Conservation (phyloP, 2,329 filamentous ascomycete species). For the Colletotrichum trifolii region DNA sequence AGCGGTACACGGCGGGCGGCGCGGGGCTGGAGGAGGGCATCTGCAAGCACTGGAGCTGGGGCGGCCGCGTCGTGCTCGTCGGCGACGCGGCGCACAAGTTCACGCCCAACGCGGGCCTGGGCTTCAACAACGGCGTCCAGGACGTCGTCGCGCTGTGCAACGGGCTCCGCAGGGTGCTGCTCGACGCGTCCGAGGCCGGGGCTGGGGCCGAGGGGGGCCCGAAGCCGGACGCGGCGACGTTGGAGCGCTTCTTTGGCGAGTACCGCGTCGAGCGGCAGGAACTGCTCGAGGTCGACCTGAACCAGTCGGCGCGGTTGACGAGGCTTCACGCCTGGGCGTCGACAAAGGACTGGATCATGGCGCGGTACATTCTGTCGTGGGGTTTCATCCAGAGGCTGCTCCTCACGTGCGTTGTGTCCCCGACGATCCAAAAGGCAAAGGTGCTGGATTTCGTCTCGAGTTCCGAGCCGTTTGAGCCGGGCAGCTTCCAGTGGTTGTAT, state of each 20-base stretch:
- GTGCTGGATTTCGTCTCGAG: constrained; percentile 39
- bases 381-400: constrained; percentile 22
- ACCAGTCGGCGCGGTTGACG: constrained; percentile 36
- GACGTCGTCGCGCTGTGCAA: constrained; percentile 46
- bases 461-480: constrained; percentile 36
- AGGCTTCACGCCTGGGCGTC: constrained; percentile 44
- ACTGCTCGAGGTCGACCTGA: constrained; percentile 33
- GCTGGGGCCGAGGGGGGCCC: not conserved
- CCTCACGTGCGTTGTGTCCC: constrained; percentile 26
- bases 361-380: constrained; percentile 37
- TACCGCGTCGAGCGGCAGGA: constrained; percentile 39
- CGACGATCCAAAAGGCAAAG: constrained; percentile 26
- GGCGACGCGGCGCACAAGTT: constrained; percentile 53
- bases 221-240: not conserved
- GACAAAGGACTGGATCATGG: constrained; percentile 40
- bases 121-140: constrained; percentile 49
- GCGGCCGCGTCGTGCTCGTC: constrained; percentile 47
- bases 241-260: constrained; percentile 36
- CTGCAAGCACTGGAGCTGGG: constrained; percentile 48
- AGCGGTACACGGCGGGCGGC: constrained; percentile 42
- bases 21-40: constrained; percentile 51
- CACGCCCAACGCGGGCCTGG: constrained; percentile 48
- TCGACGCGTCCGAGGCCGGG: not conserved
- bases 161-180: constrained; percentile 36
- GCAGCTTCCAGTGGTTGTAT: constrained; percentile 29